Evolutionary conservation across 2,329 filamentous ascomycete genomes (phyloP).

Genomic region (Apiospora phragmitis): DNA sequence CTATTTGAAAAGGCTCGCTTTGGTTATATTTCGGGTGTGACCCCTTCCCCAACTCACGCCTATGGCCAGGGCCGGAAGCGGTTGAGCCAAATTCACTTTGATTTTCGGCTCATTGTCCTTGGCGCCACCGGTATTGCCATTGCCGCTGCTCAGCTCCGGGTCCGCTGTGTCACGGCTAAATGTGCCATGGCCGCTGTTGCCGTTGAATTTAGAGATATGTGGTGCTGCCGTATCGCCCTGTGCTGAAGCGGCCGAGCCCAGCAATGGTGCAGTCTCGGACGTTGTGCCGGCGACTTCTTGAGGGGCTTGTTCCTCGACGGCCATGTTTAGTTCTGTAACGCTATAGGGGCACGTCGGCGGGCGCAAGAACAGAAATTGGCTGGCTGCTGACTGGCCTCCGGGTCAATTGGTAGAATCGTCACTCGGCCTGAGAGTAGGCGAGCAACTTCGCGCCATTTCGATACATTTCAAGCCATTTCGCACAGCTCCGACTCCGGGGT

Average conservation of each 20-base stretch:
- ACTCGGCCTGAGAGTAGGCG: background rate
- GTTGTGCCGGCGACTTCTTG: background rate
- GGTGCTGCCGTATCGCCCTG: background rate
- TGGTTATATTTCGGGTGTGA: background rate
- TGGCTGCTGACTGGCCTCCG: no score
- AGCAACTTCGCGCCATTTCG: background rate
- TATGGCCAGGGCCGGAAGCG: conserved; percentile 29
- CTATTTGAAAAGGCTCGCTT: background rate
- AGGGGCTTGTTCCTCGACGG: background rate
- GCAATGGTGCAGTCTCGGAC: conserved; percentile 9
- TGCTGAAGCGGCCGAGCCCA: background rate
- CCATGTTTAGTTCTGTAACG: background rate
- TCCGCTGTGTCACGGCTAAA: background rate
- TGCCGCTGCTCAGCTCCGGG: conserved; percentile 13
- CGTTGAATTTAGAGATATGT: background rate
- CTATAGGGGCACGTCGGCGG: background rate
- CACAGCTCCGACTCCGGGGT: background rate
- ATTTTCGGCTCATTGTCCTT: conserved; percentile 26
- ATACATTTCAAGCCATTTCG: background rate
- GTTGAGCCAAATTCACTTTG: conserved; percentile 25
- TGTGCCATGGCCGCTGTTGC: background rate
- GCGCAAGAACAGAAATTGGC: background rate
- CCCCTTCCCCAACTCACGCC: conserved; percentile 19
- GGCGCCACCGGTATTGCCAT: conserved; percentile 29
- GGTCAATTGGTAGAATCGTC: background rate